Evolutionary conservation across 768 basidiomycete species (phyloP), one percentile per base, ranked within the genome.

Genomic region (Boletus tylopilopsis): DNA sequence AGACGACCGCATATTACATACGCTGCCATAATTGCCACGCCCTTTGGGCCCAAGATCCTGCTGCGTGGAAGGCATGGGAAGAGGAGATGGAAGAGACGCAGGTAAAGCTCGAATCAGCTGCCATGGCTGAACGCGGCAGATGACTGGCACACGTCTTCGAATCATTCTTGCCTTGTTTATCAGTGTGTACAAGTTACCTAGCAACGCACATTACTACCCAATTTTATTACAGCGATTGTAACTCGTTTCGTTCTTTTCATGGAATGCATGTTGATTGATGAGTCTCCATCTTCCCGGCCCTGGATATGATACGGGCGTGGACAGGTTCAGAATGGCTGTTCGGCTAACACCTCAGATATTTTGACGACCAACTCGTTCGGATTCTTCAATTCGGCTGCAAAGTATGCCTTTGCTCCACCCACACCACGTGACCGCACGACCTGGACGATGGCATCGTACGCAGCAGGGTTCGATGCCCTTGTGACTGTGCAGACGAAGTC

Each of bases 291-390:
- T 41, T 45, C 16, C 3, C 13, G 24, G 29, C 9, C 7, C 0
- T 23, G 10, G 11, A 21, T 18, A 13, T 16, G 21, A 23, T 22
- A 30, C 33, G n/a, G n/a, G n/a, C n/a, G n/a, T 15, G 27, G 4
- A 32, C 11, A 2, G 10, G 15, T 25, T 65, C 50, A 80, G 50
- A 81, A 82, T 0, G 79, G 76, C 51, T 84, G 81, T 53, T 77
- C 80, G 2, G 79, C 80, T 46, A 81, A 60, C 8, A 76, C 69
- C 42, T 82, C 78, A 3, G 72, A 71, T 7, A 75, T 60, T 53
- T 80, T 80, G 22, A 84, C 71, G 2, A 77, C 66, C 41, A 83
- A 52, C 56, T 75, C 73, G 40, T 79, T 68, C 39, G 67, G 64
- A 38, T 64, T 72, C 57, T 64, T 72, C 59, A 83, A 51, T 56